Conservation (phyloP, 176 grass and related monocot genomes). For the Eleusine coracana region DNA sequence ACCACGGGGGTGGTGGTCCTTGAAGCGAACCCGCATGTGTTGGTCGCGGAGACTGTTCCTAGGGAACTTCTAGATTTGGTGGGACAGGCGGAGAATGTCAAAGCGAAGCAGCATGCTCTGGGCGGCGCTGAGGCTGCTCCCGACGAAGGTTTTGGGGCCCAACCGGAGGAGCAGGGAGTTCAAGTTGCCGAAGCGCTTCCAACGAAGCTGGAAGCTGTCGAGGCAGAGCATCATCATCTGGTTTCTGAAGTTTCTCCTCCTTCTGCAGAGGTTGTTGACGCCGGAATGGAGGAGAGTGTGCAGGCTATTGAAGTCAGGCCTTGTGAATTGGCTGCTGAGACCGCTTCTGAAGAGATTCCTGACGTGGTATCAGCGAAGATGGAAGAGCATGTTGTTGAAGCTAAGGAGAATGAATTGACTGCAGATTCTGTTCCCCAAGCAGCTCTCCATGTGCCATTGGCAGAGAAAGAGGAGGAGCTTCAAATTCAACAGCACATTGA, state of each 20-base stretch:
- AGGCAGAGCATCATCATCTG: constrained; percentile 22
- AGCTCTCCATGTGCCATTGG: constrained; percentile 17
- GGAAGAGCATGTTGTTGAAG: constrained; percentile 7
- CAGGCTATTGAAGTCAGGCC: constrained; percentile 1
- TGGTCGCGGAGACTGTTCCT: neutral
- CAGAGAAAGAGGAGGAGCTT: constrained; percentile 20
- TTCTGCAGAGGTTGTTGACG: constrained; percentile 8
- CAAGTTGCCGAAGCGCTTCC: neutral
- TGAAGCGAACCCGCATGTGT: constrained; percentile 13
- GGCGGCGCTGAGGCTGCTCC: constrained; percentile 5
- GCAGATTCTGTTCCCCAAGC: constrained; percentile 19
- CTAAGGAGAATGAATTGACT: constrained; percentile 4
- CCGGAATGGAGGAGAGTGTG: neutral
- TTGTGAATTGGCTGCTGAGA: constrained; percentile 19
- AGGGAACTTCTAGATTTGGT: constrained; percentile 1
- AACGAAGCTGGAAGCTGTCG: constrained; percentile 1
- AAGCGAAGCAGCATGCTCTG: constrained; percentile 6
- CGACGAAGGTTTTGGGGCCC: constrained; percentile 17
- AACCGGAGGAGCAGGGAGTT: constrained; percentile 24
- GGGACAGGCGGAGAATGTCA: neutral
- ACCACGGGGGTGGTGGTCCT: neutral
- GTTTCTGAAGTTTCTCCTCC: constrained; percentile 36
- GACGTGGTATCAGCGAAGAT: constrained; percentile 26
- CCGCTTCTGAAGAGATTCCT: constrained; percentile 18
- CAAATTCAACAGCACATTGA: neutral